Evolutionary conservation across 495 filamentous ascomycete species (phyloP).

Genomic region (Pseudotulostoma volvatum): DNA sequence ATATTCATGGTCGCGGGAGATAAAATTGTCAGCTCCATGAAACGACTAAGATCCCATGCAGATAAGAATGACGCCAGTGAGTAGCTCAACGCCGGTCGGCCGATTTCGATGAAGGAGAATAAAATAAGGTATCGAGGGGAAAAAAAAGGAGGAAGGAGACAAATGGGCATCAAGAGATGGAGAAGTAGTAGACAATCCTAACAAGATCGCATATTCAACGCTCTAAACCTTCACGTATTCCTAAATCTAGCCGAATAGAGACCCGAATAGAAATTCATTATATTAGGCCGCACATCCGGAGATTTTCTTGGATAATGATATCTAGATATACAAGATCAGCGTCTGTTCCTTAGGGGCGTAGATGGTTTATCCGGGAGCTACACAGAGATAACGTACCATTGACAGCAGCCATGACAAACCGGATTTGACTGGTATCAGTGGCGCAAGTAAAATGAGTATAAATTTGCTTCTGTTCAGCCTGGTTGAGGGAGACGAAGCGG

Average conservation of each 20-base stretch:
- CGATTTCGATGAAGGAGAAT: not conserved
- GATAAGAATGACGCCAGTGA: not conserved
- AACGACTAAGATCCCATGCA: too few relatives aligned
- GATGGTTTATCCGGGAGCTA: too few relatives aligned
- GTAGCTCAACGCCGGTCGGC: not conserved
- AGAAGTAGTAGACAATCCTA: too few relatives aligned
- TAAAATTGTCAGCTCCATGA: too few relatives aligned
- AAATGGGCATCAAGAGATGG: not conserved
- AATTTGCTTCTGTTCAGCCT: constrained; percentile 98
- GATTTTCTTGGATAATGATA: constrained; percentile 99
- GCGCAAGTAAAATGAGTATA: constrained; percentile 99
- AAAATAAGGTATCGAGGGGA: not conserved
- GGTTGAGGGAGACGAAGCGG: constrained; percentile 91
- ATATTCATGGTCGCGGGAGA: too few relatives aligned
- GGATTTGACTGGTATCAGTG: constrained; percentile 94
- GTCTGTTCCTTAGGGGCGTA: too few relatives aligned
- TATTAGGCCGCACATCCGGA: constrained; percentile 94
- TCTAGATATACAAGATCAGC: constrained; percentile 35
- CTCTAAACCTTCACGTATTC: constrained; percentile 4
- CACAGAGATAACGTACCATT: constrained; percentile 55
- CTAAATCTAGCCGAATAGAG: too few relatives aligned
- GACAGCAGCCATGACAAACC: constrained; percentile 98
- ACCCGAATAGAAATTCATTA: too few relatives aligned
- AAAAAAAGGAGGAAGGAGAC: not conserved
- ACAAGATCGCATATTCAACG: constrained; percentile 3